Evolutionary conservation across 176 grass and related monocot species (phyloP), one percentile per base, ranked within the genome.

Genomic region (Rhynchospora pubera): DNA sequence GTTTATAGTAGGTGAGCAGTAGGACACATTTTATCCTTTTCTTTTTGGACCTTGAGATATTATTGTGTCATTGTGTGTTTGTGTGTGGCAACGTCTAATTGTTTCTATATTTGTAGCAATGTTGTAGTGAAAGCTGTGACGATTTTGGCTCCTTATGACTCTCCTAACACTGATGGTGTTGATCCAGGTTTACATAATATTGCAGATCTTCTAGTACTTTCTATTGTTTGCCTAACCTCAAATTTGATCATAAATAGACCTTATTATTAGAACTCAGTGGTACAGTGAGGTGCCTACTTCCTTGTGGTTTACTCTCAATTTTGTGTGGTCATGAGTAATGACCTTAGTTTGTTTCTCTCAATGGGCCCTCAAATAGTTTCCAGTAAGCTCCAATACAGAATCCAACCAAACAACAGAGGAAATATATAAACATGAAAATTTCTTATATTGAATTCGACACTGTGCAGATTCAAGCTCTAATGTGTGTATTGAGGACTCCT

Each of bases 401-500:
- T 30, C 55, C 2, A 77, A 56, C 55, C 50, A 77, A 68, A 77
- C 13, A 76, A 53, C 21, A 32, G 50, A 55, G 44, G 45, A 82
- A 62, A 50, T 47, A 46, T 48, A 62, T 30, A 51, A 66, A 63
- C 42, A 53, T 28, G 21, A 52, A 75, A 18, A 82, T 66, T 21
- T 39, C 79, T 10, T n/a, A 82, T 23, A 59, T 80, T 60, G 50
- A 75, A 21, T 82, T 26, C 14, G 5, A 11, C 45, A 11, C n/a
- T 52, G 47, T 77, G 83, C 75, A 98, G 96, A 94, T 88, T 98
- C 92, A 0, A 98, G 92, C 90, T 94, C 81, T 77, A 90, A 94
- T 18, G 76, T 94, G 51, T 94, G 96, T 76, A 93, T 94, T 9
- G 92, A 94, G 92, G 96, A 94, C 84, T 94, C 86, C 82, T 93